phyloP scores from a whole-genome alignment of 2,329 filamentous ascomycete species.

The Ophidiomyces ophidiicola region DNA sequence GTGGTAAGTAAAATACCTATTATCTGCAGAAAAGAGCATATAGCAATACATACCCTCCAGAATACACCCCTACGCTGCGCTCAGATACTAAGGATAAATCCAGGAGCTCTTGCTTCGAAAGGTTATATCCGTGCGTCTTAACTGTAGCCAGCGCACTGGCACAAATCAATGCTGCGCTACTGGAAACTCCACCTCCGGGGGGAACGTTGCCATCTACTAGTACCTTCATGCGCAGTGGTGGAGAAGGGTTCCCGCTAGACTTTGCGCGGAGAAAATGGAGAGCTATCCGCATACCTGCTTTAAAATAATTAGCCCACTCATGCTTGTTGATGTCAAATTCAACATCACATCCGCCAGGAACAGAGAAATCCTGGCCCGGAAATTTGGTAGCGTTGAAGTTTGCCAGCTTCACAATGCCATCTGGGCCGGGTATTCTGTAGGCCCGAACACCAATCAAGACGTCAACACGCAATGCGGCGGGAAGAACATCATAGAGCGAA shows the following conservation, averaged over 20 bases:
- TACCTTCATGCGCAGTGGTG: slow-evolving; percentile 68
- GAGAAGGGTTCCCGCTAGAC: slow-evolving; percentile 50
- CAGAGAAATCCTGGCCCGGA: slow-evolving; percentile 58
- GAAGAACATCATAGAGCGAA: slow-evolving; percentile 87
- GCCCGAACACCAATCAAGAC: slow-evolving; percentile 68
- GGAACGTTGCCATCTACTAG: slow-evolving; percentile 87
- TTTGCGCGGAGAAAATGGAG: slow-evolving; percentile 59
- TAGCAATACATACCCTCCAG: slow-evolving; percentile 57
- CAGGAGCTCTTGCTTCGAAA: slow-evolving; percentile 84
- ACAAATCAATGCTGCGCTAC: slow-evolving; percentile 86
- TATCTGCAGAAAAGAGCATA: background rate
- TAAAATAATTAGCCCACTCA: slow-evolving; percentile 99
- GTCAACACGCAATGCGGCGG: slow-evolving; percentile 89
- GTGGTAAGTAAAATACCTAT: slow-evolving; percentile 18
- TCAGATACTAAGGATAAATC: slow-evolving; percentile 93
- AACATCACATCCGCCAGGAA: slow-evolving; percentile 51
- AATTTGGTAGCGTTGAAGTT: slow-evolving; percentile 71
- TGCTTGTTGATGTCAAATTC: slow-evolving; percentile 73
- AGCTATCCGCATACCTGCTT: slow-evolving; percentile 74
- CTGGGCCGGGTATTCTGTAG: slow-evolving; percentile 31
- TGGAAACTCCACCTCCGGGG: slow-evolving; percentile 80
- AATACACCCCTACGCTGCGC: slow-evolving; percentile 88
- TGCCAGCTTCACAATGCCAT: slow-evolving; percentile 59
- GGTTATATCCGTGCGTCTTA: slow-evolving; percentile 66
- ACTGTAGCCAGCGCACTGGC: slow-evolving; percentile 80